Base-by-base conservation (phyloP, 441 rosid species). In the Metrosideros polymorpha region DNA sequence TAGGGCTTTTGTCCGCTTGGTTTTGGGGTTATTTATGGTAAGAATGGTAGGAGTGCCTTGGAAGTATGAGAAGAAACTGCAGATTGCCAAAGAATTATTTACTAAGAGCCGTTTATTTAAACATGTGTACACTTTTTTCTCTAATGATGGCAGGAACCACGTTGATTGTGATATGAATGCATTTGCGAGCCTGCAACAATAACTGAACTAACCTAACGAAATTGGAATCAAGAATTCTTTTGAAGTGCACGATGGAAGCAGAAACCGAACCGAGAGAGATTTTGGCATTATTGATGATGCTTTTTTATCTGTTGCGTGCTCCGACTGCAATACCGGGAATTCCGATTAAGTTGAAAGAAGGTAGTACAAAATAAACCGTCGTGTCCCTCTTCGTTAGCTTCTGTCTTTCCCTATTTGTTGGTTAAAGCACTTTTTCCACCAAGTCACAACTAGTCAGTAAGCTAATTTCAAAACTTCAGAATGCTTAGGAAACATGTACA, bases 81-180 rank as follows among this genome's bases (percentile, higher is more conserved):
- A 61, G 75, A 61, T 15, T 30, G 75, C 24, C 12, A 17, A 61
- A 30, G 39, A 30, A 15, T 2, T 61, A 47, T 30, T 61, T 61
- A 4, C 39, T 32, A 3, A 19, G 42, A 61, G 42, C 42, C 75
- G 7, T 43, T 6, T 29, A 59, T n/a, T n/a, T 3, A 29, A 14
- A 3, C 66, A 4, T 15, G 15, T 30, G 71, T 29, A 30, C 5
- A 29, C 10, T 61, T 3, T 59, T 29, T 30, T 3, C 39, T 15
- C 39, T 29, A 6, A 7, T 2, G 7, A 4, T 18, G 15, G 12
- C 71, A 29, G 30, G 30, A 61, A 2, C 71, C 24, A 0, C 0
- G 0, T 15, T 29, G 71, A 61, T 61, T 29, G 71, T 0, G 1
- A 17, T 30, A 8, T 1, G 1, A 63, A 32, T 32, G 27, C 77